A percentile compares a stretch with the other conserved stretches of the same genome.
Conservation (phyloP, 495 filamentous ascomycete species). For the Penicillium maclennaniae region DNA sequence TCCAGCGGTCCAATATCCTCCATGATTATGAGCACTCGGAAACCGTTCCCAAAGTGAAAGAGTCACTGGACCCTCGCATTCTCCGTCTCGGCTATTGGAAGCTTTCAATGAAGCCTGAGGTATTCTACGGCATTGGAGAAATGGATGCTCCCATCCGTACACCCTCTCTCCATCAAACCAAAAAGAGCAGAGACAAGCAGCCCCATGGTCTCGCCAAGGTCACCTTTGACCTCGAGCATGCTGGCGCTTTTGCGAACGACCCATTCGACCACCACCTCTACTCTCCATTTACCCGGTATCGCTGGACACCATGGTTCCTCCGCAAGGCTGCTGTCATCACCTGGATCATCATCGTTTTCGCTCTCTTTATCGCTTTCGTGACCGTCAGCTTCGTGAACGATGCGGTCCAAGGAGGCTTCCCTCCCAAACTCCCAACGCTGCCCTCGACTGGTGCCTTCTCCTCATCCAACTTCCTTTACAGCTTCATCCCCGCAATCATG, state of each 20-base stretch:
- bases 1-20: constrained; percentile 75
- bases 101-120: constrained; percentile 51
- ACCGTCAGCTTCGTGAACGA: constrained; percentile 73
- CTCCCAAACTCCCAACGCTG: constrained; percentile 57
- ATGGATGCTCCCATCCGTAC: constrained; percentile 51
- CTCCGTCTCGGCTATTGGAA: constrained; percentile 83
- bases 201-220: constrained; percentile 30
- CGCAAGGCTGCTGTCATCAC: constrained; percentile 57
- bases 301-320: constrained; percentile 77
- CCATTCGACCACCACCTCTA: constrained; percentile 41
- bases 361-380: constrained; percentile 69
- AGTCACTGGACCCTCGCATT: constrained; percentile 43
- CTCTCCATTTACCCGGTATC: constrained; percentile 50
- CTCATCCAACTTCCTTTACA: constrained; percentile 81
- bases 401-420: constrained; percentile 63
- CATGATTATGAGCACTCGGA: constrained; percentile 62
- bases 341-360: constrained; percentile 58
- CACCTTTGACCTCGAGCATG: constrained; percentile 42
- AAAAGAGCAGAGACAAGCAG: constrained; percentile 31
- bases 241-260: constrained; percentile 29
- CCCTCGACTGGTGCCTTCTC: constrained; percentile 68
- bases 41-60: constrained; percentile 46
- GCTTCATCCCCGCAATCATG: constrained; percentile 73
- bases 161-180: constrained; percentile 49
- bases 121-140: constrained; percentile 66